Conservation (phyloP, 495 filamentous ascomycete genomes). For the Daldinia bambusicola region DNA sequence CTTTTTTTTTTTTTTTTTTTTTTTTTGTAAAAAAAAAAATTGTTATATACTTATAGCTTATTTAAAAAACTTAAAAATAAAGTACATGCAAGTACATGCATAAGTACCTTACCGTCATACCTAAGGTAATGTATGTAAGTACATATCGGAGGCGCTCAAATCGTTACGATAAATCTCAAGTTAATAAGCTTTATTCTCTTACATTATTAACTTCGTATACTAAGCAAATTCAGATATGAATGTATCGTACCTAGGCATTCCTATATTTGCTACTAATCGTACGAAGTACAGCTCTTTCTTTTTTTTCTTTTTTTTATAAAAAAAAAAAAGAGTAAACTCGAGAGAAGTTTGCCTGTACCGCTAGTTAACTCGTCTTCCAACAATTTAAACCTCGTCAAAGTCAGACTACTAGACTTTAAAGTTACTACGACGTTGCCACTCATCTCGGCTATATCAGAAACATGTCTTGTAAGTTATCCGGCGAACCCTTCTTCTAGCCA, state of each 20-base stretch:
- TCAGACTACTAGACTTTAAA: not conserved
- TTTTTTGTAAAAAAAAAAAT: too few species aligned
- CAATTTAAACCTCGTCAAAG: slow-evolving; percentile 7
- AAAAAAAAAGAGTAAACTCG: not conserved
- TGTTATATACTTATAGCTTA: too few species aligned
- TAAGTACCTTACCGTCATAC: slow-evolving; percentile 20
- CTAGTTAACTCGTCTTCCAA: not conserved
- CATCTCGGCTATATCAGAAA: slow-evolving; percentile 10
- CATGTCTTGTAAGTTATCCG: slow-evolving; percentile 40
- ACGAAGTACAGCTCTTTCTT: slow-evolving; percentile 12
- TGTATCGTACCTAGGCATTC: slow-evolving; percentile 1
- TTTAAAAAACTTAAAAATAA: not conserved
- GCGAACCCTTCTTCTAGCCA: not conserved
- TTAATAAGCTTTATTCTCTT: not conserved
- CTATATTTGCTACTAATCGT: slow-evolving; percentile 3
- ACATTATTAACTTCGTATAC: not conserved
- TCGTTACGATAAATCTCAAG: not conserved
- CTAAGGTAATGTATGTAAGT: not conserved
- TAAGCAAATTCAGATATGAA: slow-evolving; percentile 6
- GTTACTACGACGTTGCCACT: slow-evolving; percentile 1
- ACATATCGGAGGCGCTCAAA: slow-evolving; percentile 7
- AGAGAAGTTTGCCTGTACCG: not conserved
- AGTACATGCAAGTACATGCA: slow-evolving; percentile 13
- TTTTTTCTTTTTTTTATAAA: too few species aligned
- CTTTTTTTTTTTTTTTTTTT: too few species aligned